Evolutionary conservation across 148 eudicot species (phyloP).

Genomic region (Camellia sinensis): DNA sequence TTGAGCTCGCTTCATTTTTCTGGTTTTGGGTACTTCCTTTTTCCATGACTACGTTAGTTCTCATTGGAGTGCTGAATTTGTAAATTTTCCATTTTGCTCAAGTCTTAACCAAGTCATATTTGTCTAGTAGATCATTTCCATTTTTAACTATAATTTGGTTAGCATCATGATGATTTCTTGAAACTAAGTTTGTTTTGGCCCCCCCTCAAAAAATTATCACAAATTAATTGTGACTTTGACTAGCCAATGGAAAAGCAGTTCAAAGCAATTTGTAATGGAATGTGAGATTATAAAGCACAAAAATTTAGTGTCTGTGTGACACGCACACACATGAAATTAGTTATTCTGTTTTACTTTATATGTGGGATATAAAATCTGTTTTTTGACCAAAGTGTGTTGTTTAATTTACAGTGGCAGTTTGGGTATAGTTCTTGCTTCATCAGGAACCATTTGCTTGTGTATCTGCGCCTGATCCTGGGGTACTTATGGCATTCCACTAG

Average conservation of each 20-base stretch:
- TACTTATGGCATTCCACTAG: slow-evolving; percentile 23
- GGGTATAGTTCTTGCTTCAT: slow-evolving; percentile 94
- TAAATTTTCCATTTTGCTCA: not conserved
- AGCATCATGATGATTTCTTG: not conserved
- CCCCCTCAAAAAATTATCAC: not conserved
- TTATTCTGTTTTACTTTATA: not conserved
- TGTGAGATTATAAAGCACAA: not conserved
- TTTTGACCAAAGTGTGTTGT: not conserved
- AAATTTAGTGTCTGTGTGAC: no score
- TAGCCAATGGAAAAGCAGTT: not conserved
- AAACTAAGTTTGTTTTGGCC: slow-evolving; percentile 1
- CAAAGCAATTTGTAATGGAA: not conserved
- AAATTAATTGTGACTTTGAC: not conserved
- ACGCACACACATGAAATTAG: not conserved
- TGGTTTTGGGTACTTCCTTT: slow-evolving; percentile 91
- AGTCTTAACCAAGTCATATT: not conserved
- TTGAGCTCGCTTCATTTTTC: slow-evolving; percentile 96
- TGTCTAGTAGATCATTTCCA: not conserved
- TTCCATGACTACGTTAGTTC: slow-evolving; percentile 7
- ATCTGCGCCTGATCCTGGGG: slow-evolving; percentile 86
- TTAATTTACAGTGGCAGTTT: slow-evolving; percentile 87
- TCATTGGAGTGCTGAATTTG: not conserved
- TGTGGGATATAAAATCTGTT: not conserved
- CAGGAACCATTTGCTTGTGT: slow-evolving; percentile 74
- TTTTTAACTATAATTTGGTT: not conserved